Evolutionary conservation across 805 yeast species (phyloP), one percentile per base, ranked within the genome.

Genomic region (Pichia gijzeniarum): DNA sequence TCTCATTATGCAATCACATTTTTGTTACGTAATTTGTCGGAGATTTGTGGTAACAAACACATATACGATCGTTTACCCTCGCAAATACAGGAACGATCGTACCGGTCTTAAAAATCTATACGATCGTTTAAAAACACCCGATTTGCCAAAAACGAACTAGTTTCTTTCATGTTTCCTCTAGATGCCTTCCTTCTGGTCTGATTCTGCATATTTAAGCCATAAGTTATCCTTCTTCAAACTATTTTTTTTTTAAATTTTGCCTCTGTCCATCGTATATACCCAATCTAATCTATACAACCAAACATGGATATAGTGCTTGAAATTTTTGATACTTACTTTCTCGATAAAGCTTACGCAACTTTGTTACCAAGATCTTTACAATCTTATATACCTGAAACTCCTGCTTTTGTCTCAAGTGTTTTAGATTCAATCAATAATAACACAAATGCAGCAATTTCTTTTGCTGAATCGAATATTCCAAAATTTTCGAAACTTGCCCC

Each of bases 301-400:
- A 36, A 19, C 47, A 91, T 93, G 99, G 99, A 93, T 82, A 70
- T 93, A 59, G 89, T 88, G 20, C 74, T 93, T 43, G 99, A 93
- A 64, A 69, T 79, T 20, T 67, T 71, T 38, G 99, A 93, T 66
- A 72, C 85, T 40, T 85, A 68, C 55, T 57, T 79, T 25, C 76
- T 91, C 41, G 99, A 93, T 68, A 72, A 70, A 61, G 68, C 78
- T 16, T 91, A 89, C 57, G 85, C 97, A 27, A 67, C 67, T 35
- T 50, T 78, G 2, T 68, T 87, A 39, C 96, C 96, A 14, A 69
- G 72, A 8, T 65, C 78, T 9, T 62, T 80, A 37, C 65, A 71
- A 16, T 59, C 51, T 18, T 52, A 54, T 38, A 38, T 64, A 22
- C 68, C 68, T 2, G 59, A 56, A 34, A 53, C 60, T 3, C 64